phyloP scores from a whole-genome alignment of 139 green algal genomes.

The Spirogloea muscicola region DNA sequence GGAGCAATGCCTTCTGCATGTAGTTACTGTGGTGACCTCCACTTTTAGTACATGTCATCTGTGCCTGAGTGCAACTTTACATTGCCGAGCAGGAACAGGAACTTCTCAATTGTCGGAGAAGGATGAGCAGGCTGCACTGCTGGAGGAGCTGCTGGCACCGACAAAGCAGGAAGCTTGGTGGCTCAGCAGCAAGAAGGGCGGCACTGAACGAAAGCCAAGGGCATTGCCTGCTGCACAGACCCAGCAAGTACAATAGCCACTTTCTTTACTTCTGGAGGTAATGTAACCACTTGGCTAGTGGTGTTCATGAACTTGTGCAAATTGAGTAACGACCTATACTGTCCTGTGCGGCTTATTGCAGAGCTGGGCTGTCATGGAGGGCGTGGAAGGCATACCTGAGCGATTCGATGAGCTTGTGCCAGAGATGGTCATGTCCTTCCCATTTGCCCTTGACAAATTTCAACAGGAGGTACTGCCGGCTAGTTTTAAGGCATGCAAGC shows the following conservation, averaged over 20 bases:
- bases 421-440: conserved; percentile 61
- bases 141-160: no score
- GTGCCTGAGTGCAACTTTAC: no score
- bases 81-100: no score
- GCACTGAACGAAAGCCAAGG: no score
- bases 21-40: no score
- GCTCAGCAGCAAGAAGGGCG: no score
- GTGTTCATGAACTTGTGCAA: not conserved
- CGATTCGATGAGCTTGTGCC: conserved; percentile 25
- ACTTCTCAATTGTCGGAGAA: no score
- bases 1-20: no score
- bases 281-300: not conserved
- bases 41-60: no score
- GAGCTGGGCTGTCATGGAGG: conserved; percentile 44
- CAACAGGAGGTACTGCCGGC: conserved; percentile 69
- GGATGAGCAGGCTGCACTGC: no score
- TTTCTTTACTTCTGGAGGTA: not conserved
- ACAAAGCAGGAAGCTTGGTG: no score
- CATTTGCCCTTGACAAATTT: conserved; percentile 90
- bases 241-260: not conserved
- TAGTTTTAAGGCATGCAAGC: not conserved
- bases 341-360: not conserved
- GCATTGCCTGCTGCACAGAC: not conserved
- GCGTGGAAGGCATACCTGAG: conserved; percentile 5
- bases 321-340: not conserved